Evolutionary conservation across 202 grass and related monocot genomes (phyloP).

Genomic region (Dendrocalamus latiflorus): DNA sequence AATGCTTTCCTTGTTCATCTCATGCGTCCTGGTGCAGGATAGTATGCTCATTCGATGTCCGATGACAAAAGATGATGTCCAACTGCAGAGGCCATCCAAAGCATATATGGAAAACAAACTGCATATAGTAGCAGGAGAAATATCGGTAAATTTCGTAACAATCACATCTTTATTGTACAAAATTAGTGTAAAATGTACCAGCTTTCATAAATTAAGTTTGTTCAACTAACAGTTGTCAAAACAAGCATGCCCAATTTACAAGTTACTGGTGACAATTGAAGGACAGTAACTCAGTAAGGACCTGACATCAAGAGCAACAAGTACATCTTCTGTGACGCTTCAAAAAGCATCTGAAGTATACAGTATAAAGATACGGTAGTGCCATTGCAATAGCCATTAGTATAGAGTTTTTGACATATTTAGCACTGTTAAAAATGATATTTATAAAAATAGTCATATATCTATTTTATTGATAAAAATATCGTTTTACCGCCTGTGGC

Average conservation of each 20-base stretch:
- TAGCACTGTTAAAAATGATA: too few relatives aligned
- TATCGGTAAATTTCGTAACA: background rate
- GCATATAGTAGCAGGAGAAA: background rate
- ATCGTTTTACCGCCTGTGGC: too few relatives aligned
- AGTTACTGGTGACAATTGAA: background rate
- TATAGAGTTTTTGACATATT: background rate
- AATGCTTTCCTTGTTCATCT: slow-evolving; percentile 19
- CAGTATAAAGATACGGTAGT: background rate
- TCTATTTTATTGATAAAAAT: too few relatives aligned
- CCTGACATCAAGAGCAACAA: slow-evolving; percentile 8
- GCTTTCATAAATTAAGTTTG: slow-evolving; percentile 7
- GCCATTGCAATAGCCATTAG: background rate
- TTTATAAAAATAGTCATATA: too few relatives aligned
- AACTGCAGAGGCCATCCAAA: background rate
- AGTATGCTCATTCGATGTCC: background rate
- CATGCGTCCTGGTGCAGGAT: background rate
- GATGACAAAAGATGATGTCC: background rate
- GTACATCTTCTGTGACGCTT: background rate
- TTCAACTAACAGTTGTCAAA: background rate
- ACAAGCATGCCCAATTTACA: background rate
- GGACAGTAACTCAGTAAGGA: slow-evolving; percentile 2
- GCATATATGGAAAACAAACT: background rate
- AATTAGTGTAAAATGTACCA: background rate
- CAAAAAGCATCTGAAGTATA: background rate
- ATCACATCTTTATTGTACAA: background rate